Percentiles rank a stretch among this genome's conserved stretches.
Evolutionary conservation across 2,329 filamentous ascomycete species (phyloP).

Genomic region (Trichophyton schoenleinii): DNA sequence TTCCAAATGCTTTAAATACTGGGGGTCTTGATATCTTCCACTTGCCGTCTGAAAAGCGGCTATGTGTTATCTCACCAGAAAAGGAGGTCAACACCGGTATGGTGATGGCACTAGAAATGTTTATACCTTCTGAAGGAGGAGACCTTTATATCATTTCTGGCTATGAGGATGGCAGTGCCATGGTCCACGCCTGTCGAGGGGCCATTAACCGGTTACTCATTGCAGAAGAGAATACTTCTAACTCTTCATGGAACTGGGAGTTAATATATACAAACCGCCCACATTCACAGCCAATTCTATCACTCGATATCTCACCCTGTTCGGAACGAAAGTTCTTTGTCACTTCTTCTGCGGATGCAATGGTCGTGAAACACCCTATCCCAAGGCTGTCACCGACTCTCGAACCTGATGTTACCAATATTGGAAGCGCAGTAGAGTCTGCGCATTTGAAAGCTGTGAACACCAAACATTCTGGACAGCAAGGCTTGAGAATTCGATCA

Average conservation of each 20-base stretch:
- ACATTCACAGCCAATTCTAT: slow-evolving; percentile 72
- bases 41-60: slow-evolving; percentile 60
- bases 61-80: slow-evolving; percentile 45
- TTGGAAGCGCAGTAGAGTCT: slow-evolving; percentile 12
- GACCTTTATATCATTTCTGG: slow-evolving; percentile 56
- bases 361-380: slow-evolving; percentile 64
- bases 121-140: slow-evolving; percentile 33
- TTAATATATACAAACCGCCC: slow-evolving; percentile 51
- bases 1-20: slow-evolving; percentile 63
- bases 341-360: slow-evolving; percentile 70
- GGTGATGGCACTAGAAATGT: slow-evolving; percentile 69
- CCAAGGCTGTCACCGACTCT: slow-evolving; percentile 20
- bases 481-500: slow-evolving; percentile 61
- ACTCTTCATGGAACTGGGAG: slow-evolving; percentile 35
- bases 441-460: slow-evolving; percentile 50
- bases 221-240: slow-evolving; percentile 3
- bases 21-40: slow-evolving; percentile 75
- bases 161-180: slow-evolving; percentile 73
- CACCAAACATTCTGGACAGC: slow-evolving; percentile 84
- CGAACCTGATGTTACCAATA: neutral
- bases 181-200: slow-evolving; percentile 46
- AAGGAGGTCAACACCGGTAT: slow-evolving; percentile 46
- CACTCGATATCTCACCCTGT: slow-evolving; percentile 45
- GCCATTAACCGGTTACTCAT: slow-evolving; percentile 13
- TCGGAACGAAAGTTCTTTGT: slow-evolving; percentile 48